A percentile compares a stretch with the other conserved stretches of the same genome.
Evolutionary conservation across 1,284 basidiomycete species (phyloP).

Genomic region (Mycocalia duriaeana): DNA sequence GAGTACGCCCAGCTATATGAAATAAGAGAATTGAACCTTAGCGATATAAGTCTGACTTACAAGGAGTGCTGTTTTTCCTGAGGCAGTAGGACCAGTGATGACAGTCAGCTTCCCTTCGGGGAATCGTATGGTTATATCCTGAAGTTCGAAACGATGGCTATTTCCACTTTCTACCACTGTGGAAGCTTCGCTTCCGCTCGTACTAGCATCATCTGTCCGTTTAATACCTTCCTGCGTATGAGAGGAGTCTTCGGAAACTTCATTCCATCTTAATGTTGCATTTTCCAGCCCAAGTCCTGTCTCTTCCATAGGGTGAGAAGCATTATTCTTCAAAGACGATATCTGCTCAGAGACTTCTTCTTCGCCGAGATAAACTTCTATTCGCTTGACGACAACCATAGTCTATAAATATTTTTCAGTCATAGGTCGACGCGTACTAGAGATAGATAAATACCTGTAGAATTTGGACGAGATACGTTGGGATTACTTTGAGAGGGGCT

Average conservation of each 20-base stretch:
- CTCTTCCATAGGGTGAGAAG: too few relatives aligned
- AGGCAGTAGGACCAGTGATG: conserved; percentile 71
- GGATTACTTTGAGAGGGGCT: conserved; percentile 67
- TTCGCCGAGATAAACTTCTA: conserved; percentile 77
- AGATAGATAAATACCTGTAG: conserved; percentile 37
- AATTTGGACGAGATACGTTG: conserved; percentile 59
- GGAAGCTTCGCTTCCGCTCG: too few relatives aligned
- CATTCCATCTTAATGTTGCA: conserved; percentile 72
- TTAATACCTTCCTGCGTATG: conserved; percentile 12
- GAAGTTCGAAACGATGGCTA: too few relatives aligned
- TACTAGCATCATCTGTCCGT: not conserved
- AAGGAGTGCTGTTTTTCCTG: conserved; percentile 76
- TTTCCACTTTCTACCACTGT: conserved; percentile 3
- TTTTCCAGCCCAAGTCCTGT: conserved; percentile 58
- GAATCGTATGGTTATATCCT: conserved; percentile 62
- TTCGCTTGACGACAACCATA: conserved; percentile 74
- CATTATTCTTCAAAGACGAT: conserved; percentile 46
- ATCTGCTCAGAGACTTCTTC: conserved; percentile 77
- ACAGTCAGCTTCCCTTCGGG: conserved; percentile 64
- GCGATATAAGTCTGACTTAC: too few relatives aligned
- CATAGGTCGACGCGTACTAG: conserved; percentile 10
- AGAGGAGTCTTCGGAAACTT: conserved; percentile 38
- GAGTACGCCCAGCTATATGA: conserved; percentile 54
- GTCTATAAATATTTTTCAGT: conserved; percentile 38
- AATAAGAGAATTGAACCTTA: too few relatives aligned